Evolutionary conservation across 148 eudicot genomes (phyloP), one percentile per base, ranked within the genome.

Genomic region (Diospyros kaki): DNA sequence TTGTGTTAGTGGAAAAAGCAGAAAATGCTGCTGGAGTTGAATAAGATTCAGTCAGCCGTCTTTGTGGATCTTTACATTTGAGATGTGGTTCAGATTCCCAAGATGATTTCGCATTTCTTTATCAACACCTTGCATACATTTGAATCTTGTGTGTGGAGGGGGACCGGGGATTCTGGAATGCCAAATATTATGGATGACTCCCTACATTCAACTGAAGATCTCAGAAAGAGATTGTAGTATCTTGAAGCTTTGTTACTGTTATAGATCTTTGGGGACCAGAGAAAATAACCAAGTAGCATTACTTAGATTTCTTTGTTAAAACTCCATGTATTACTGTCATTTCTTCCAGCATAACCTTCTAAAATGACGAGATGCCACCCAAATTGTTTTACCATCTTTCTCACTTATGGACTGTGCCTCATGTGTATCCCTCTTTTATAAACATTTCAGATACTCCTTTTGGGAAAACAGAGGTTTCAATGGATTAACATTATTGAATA

Each of bases 291-390:
- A 6, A 60, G 17, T 60, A 60, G 42, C 39, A 6, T 18, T 60
- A 17, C 28, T 28, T 28, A 28, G 28, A 28, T 28, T 28, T 28
- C 28, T 28, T 28, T 28, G 28, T 28, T 28, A 28, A 28, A 28
- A 28, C 28, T 28, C 28, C 28, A 28, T 28, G 28, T 28, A 28
- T 28, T 28, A 28, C 28, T 28, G 69, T 39, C 15, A 46, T 68
- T 68, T 68, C 56, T 60, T 50, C 5, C 52, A 15, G 1, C 53
- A 66, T 48, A 14, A 68, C 50, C 71, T 68, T 68, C 15, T 68
- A 50, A n/a, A 50, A 4, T 18, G 7, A 13, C 6, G 17, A 60
- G 53, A 14, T 39, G 4, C 5, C 2, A 11, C 58, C 9, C 58
- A n/a, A 38, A 51, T 0, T 6, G 54, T 42, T 48, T 51, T 66